phyloP scores from a whole-genome alignment of 192 early-diverging fungal genomes.

The Backusella australiensis region DNA sequence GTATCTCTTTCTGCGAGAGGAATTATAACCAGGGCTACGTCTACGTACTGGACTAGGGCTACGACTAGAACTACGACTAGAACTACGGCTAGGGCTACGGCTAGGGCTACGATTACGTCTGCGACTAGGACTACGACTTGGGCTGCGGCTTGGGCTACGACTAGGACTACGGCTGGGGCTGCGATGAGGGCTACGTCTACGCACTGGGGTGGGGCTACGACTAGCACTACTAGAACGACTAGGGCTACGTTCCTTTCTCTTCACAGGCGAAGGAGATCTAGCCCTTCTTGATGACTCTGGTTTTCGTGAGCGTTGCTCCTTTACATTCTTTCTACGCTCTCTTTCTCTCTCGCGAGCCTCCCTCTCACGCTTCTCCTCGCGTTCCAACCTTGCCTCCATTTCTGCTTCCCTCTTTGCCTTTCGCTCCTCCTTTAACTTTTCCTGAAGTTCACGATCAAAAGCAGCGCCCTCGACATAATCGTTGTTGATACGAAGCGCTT shows the following conservation, averaged over 20 bases:
- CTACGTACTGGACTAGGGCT: neutral
- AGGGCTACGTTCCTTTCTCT: neutral
- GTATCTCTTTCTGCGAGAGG: neutral
- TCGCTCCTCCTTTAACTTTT: constrained; percentile 26
- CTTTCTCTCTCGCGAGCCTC: constrained; percentile 3
- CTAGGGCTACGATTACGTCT: neutral
- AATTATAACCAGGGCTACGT: neutral
- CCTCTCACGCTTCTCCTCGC: constrained; percentile 1
- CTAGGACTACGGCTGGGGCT: constrained; percentile 9
- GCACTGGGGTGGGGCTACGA: constrained; percentile 1
- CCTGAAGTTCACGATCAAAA: constrained; percentile 74
- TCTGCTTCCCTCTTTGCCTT: constrained; percentile 15
- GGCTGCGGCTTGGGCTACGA: neutral
- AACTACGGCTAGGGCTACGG: neutral
- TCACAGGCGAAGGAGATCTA: neutral
- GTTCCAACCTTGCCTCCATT: neutral
- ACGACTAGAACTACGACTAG: neutral
- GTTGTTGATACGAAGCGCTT: constrained; percentile 64
- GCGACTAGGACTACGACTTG: neutral
- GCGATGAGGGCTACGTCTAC: constrained; percentile 10
- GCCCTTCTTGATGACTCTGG: neutral
- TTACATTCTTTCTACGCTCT: constrained; percentile 9
- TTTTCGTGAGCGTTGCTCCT: neutral
- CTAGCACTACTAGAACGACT: neutral
- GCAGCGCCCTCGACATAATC: constrained; percentile 73